phyloP scores from a whole-genome alignment of 805 yeast species.

The Blastobotrys peoriensis region DNA sequence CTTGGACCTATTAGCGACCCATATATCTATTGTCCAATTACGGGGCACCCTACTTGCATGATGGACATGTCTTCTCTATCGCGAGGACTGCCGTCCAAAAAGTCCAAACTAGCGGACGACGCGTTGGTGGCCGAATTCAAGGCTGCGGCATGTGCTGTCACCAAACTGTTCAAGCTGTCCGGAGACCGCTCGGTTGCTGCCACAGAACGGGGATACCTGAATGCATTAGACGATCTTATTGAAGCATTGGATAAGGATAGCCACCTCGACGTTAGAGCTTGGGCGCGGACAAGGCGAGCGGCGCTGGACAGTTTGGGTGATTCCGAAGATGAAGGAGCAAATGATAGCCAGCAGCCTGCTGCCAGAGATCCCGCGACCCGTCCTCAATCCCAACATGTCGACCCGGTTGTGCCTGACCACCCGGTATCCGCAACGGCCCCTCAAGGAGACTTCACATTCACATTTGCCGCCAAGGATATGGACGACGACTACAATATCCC shows the following conservation, averaged over 20 bases:
- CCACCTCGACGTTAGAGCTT: constrained; percentile 16
- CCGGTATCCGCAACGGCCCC: too few relatives aligned
- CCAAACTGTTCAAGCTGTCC: constrained; percentile 24
- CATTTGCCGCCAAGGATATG: constrained; percentile 2
- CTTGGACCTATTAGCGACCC: too few relatives aligned
- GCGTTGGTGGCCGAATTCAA: constrained; percentile 21
- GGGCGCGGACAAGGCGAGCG: constrained; percentile 15
- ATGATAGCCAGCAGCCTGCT: not conserved
- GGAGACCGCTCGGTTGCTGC: constrained; percentile 15
- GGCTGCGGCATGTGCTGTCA: constrained; percentile 25
- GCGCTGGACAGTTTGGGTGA: not conserved
- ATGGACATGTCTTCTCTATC: constrained; percentile 17
- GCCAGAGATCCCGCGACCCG: too few relatives aligned
- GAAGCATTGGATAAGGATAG: constrained; percentile 15
- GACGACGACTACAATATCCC: not conserved
- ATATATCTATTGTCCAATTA: too few relatives aligned
- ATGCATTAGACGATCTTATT: constrained; percentile 21
- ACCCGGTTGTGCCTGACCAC: too few relatives aligned
- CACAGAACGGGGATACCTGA: constrained; percentile 19
- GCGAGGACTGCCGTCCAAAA: constrained; percentile 18
- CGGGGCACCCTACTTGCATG: too few relatives aligned
- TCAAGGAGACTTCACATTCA: too few relatives aligned
- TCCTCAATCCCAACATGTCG: too few relatives aligned
- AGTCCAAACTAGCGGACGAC: constrained; percentile 8
- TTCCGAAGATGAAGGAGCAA: not conserved